Evolutionary conservation across 2,329 filamentous ascomycete genomes (phyloP), one percentile per base, ranked within the genome.

Genomic region (Fusarium gaditjirri): DNA sequence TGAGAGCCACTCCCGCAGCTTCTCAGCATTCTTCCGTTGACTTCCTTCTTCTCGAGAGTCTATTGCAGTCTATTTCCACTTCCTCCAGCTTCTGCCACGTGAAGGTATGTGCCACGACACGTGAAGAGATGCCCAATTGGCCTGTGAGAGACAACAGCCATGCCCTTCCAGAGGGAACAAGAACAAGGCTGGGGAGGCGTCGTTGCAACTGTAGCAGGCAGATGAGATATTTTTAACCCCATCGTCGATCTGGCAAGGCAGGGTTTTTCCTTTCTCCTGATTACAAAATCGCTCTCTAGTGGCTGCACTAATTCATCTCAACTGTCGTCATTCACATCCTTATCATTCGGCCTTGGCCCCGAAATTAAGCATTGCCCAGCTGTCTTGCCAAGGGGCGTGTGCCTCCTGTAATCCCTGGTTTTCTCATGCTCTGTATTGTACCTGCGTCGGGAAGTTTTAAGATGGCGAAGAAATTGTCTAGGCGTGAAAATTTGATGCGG

Each of bases 351-450:
- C 12, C 66, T 69, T 69, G 65, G 59, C 59, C 41, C 36, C 38
- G 38, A 66, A 70, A 70, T 70, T 61, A 68, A 57, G 65, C 65
- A 64, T 69, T 53, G 64, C 57, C 57, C 65, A 68, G 62, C 49
- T 65, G 52, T 66, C 38, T 63, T 42, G 49, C 42, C 65, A 64
- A 68, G 64, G 65, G 31, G 58, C 6, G 27, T 39, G 60, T 35
- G 17, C 29, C 47, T 42, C 31, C 31, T 27, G 4, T 43, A 25
- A 19, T 23, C 61, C 52, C 50, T 39, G 60, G 60, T 25, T n/a
- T 56, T 49, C 47, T 35, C 21, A 33, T 27, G 10, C 16, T 61
- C 41, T 42, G 64, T 68, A 68, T 36, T 42, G 64, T 68, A 68
- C 65, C 65, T 68, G 65, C 65, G 25, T 68, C 65, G 36, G 44